A percentile compares a stretch with the other conserved stretches of the same genome.
These are phyloP conservation scores for Microcyclospora tardicrescens DNA, from an alignment of 2,329 filamentous ascomycete species.

Conservation along the genomic window DNA sequence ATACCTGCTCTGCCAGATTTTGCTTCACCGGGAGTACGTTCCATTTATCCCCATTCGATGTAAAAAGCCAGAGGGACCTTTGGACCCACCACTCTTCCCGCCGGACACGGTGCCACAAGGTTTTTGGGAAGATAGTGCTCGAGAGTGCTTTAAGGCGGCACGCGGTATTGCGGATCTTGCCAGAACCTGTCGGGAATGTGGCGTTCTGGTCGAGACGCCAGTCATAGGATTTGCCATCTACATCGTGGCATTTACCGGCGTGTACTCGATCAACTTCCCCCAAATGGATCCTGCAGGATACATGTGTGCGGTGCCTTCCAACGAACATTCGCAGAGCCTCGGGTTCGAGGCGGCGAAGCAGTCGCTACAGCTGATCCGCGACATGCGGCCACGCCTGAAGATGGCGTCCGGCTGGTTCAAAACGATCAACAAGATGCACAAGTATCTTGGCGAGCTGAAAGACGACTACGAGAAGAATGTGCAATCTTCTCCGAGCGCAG, in stretches of 20 bases:
- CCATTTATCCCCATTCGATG: slow-evolving; percentile 49
- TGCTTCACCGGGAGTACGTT: slow-evolving; percentile 56
- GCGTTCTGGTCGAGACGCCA: slow-evolving; percentile 53
- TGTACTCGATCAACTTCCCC: slow-evolving; percentile 55
- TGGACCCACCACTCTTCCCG: slow-evolving; percentile 46
- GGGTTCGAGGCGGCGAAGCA: slow-evolving; percentile 35
- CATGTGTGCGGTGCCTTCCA: slow-evolving; percentile 28
- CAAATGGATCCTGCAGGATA: slow-evolving; percentile 50
- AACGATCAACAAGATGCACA: slow-evolving; percentile 41
- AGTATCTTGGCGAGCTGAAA: slow-evolving; percentile 41
- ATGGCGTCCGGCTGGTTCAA: slow-evolving; percentile 46
- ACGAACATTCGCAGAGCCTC: slow-evolving; percentile 13
- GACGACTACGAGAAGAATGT: slow-evolving; percentile 32
- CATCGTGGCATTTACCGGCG: slow-evolving; percentile 49
- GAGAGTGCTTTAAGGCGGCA: slow-evolving; percentile 49
- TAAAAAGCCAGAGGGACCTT: slow-evolving; percentile 40
- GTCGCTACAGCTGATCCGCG: slow-evolving; percentile 37
- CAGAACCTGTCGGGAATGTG: slow-evolving; percentile 45
- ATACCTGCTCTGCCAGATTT: slow-evolving; percentile 51
- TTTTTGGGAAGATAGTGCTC: slow-evolving; percentile 52
- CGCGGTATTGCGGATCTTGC: slow-evolving; percentile 53
- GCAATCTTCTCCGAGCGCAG: slow-evolving; percentile 4
- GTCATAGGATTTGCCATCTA: slow-evolving; percentile 55
- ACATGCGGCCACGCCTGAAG: slow-evolving; percentile 40
- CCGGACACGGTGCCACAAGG: slow-evolving; percentile 35